A percentile compares a stretch with the other conserved stretches of the same genome.
phyloP scores from a whole-genome alignment of 768 basidiomycete genomes.

The Mycena rosella region DNA sequence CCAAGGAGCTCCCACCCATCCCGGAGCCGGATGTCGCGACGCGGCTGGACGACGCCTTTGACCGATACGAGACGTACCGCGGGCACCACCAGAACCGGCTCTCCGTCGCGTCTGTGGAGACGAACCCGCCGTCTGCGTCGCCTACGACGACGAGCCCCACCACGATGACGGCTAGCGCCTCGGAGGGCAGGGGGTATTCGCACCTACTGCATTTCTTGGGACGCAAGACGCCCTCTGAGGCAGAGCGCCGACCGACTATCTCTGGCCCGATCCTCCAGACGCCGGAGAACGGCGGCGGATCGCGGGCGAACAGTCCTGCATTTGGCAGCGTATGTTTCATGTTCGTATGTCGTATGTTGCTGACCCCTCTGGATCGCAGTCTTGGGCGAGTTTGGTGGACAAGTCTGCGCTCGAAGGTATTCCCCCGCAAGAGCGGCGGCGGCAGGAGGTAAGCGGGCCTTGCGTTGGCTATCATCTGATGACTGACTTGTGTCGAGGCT shows the following conservation, averaged over 20 bases:
- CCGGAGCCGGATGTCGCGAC: constrained; percentile 54
- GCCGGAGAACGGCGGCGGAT: constrained; percentile 42
- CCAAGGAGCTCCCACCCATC: constrained; percentile 69
- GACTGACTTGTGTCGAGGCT: constrained; percentile 57
- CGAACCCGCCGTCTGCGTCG: constrained; percentile 52
- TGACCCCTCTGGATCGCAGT: constrained; percentile 55
- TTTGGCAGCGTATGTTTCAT: constrained; percentile 73
- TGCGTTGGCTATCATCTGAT: background rate
- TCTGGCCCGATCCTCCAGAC: constrained; percentile 74
- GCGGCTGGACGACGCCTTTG: constrained; percentile 86
- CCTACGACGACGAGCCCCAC: constrained; percentile 51
- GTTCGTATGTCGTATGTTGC: constrained; percentile 10
- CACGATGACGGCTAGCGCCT: constrained; percentile 32
- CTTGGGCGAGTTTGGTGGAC: constrained; percentile 95
- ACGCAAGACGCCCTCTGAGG: constrained; percentile 66
- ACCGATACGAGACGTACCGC: constrained; percentile 88
- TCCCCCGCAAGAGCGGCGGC: constrained; percentile 79
- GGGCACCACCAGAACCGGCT: constrained; percentile 65
- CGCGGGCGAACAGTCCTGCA: constrained; percentile 65
- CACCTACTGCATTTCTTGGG: constrained; percentile 74
- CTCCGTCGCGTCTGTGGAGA: constrained; percentile 74
- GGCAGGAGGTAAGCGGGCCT: constrained; percentile 78
- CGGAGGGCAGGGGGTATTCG: constrained; percentile 57
- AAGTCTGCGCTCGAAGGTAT: constrained; percentile 86
- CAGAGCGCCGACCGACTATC: constrained; percentile 61